Evolutionary conservation across 345 rosid genomes (phyloP).

Genomic region (Hirschfeldia incana): DNA sequence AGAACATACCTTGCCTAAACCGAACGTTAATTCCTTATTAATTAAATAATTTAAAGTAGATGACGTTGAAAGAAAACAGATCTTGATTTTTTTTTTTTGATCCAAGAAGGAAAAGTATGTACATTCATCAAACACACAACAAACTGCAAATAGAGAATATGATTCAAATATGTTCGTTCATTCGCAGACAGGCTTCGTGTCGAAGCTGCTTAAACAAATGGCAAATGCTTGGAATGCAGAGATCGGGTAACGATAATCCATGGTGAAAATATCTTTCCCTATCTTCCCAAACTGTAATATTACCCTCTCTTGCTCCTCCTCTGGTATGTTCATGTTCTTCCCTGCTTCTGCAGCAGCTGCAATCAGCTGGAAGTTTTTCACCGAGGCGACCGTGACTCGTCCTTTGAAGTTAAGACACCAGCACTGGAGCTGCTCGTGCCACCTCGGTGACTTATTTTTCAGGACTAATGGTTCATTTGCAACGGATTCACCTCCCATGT

Average conservation of each 20-base stretch:
- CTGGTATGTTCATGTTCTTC: constrained; percentile 50
- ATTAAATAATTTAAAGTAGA: not conserved
- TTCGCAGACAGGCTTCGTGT: constrained; percentile 91
- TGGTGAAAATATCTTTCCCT: constrained; percentile 89
- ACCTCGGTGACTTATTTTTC: constrained; percentile 91
- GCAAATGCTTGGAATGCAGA: constrained; percentile 98
- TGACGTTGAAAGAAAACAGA: not conserved
- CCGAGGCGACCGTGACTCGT: constrained; percentile 89
- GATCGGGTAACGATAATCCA: constrained; percentile 91
- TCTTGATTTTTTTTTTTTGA: constrained; percentile 8
- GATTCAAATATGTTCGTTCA: constrained; percentile 29
- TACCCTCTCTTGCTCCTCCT: constrained; percentile 71
- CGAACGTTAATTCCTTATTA: constrained; percentile 26
- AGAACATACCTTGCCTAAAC: constrained; percentile 34
- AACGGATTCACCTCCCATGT: constrained; percentile 33
- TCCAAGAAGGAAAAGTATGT: constrained; percentile 27
- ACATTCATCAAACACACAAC: constrained; percentile 31
- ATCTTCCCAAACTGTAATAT: constrained; percentile 93
- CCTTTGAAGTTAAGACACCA: constrained; percentile 96
- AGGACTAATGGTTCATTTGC: constrained; percentile 53
- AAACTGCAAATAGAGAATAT: constrained; percentile 12
- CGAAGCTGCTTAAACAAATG: constrained; percentile 94
- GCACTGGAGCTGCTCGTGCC: constrained; percentile 96
- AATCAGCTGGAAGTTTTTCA: constrained; percentile 90
- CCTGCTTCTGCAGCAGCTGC: constrained; percentile 58